Evolutionary conservation across 495 filamentous ascomycete genomes (phyloP).

Genomic region (Talaromyces thailandensis): DNA sequence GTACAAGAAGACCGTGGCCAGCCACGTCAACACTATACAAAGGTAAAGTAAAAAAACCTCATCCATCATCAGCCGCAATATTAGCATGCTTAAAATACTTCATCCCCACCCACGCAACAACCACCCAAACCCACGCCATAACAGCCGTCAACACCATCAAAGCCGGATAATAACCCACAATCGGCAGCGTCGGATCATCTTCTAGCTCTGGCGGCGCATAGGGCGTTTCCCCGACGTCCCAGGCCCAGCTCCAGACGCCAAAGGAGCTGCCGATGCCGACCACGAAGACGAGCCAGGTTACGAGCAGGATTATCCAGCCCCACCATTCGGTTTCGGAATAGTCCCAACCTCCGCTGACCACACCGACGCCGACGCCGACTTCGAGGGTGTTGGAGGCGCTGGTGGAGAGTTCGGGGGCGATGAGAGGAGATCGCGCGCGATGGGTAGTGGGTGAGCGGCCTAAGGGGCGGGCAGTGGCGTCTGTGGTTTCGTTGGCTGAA

Average conservation of each 20-base stretch:
- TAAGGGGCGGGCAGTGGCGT: background rate
- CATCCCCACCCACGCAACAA: slow-evolving; percentile 96
- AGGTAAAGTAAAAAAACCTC: slow-evolving; percentile 9
- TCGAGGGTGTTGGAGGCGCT: background rate
- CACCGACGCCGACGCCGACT: background rate
- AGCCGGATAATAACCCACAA: slow-evolving; percentile 94
- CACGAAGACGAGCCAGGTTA: slow-evolving; percentile 92
- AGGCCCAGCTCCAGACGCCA: slow-evolving; percentile 99
- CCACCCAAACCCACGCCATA: slow-evolving; percentile 99
- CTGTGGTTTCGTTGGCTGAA: slow-evolving; percentile 9
- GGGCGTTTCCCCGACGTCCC: slow-evolving; percentile 95
- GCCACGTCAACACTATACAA: background rate
- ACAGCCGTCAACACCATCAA: slow-evolving; percentile 85
- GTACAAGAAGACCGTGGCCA: background rate
- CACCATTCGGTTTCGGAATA: slow-evolving; percentile 92
- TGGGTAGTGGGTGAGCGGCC: slow-evolving; percentile 20
- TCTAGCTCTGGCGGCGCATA: slow-evolving; percentile 89
- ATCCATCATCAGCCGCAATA: slow-evolving; percentile 53
- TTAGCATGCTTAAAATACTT: slow-evolving; percentile 98
- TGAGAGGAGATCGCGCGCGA: slow-evolving; percentile 54
- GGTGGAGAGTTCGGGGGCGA: slow-evolving; percentile 16
- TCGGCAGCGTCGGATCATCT: slow-evolving; percentile 86
- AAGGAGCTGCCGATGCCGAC: slow-evolving; percentile 92
- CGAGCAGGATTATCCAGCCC: slow-evolving; percentile 85
- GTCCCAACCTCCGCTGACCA: slow-evolving; percentile 54